These are phyloP conservation scores for Backusella tarrabulga DNA, from an alignment of 192 early-diverging fungal genomes.

Conservation along the genomic window DNA sequence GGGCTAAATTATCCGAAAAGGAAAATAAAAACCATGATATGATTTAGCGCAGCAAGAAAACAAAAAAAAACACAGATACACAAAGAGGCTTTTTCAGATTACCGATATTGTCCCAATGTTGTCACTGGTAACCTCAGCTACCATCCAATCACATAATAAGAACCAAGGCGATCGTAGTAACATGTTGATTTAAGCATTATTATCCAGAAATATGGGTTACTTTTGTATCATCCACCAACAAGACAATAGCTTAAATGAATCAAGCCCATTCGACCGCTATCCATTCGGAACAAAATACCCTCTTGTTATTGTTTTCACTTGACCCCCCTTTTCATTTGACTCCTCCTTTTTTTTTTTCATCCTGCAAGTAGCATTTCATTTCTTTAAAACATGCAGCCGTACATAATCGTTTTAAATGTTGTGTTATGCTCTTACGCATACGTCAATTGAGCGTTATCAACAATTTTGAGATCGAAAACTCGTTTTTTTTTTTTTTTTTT, in stretches of 20 bases:
- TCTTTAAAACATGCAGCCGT: neutral
- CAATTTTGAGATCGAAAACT: neutral
- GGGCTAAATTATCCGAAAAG: slow-evolving; percentile 29
- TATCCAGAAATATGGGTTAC: neutral
- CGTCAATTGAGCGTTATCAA: neutral
- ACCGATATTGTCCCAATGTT: slow-evolving; percentile 25
- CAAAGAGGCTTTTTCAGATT: slow-evolving; percentile 35
- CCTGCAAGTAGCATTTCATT: neutral
- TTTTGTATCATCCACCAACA: neutral
- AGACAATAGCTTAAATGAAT: neutral
- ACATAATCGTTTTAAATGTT: neutral
- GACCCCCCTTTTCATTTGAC: neutral
- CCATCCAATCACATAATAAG: neutral
- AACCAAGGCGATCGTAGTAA: neutral
- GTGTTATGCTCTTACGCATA: neutral
- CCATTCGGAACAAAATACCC: neutral
- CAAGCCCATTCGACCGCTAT: neutral
- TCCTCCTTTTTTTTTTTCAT: neutral
- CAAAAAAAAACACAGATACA: slow-evolving; percentile 23
- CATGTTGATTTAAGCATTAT: neutral
- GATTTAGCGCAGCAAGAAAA: slow-evolving; percentile 31
- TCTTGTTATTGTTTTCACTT: neutral
- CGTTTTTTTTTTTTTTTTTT: neutral
- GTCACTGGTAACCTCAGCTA: neutral
- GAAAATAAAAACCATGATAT: slow-evolving; percentile 33